These are phyloP conservation scores for Thelephora ganbajun DNA, from an alignment of 768 basidiomycete genomes.

Conservation along the genomic window DNA sequence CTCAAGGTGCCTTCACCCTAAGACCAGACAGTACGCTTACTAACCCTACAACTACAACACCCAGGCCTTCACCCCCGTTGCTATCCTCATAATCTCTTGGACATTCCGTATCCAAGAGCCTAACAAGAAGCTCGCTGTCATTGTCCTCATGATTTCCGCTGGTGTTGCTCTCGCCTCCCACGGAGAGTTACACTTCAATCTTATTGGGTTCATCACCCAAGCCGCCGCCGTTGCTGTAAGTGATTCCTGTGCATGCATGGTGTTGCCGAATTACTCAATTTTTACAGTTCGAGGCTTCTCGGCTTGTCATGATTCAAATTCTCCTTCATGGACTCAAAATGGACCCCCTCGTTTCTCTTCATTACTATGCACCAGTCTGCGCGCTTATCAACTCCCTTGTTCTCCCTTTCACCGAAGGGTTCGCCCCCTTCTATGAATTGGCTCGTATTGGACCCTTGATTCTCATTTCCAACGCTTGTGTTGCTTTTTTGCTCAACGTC, in stretches of 20 bases:
- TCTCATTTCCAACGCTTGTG: slow-evolving; percentile 68
- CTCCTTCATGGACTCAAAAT: slow-evolving; percentile 92
- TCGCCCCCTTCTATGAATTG: slow-evolving; percentile 71
- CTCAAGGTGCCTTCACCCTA: slow-evolving; percentile 45
- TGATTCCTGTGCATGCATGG: slow-evolving; percentile 9
- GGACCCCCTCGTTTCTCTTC: slow-evolving; percentile 90
- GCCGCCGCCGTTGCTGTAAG: slow-evolving; percentile 72
- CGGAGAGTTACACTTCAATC: slow-evolving; percentile 78
- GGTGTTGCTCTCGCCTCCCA: slow-evolving; percentile 85
- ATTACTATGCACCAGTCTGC: slow-evolving; percentile 96
- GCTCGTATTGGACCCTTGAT: slow-evolving; percentile 36
- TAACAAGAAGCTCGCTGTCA: slow-evolving; percentile 61
- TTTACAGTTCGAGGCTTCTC: slow-evolving; percentile 75
- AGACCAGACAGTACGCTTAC: background rate
- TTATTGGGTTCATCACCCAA: slow-evolving; percentile 80
- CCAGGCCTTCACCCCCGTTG: slow-evolving; percentile 83
- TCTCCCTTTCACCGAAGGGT: slow-evolving; percentile 86
- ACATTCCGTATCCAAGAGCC: slow-evolving; percentile 80
- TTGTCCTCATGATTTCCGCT: slow-evolving; percentile 81
- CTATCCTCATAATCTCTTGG: slow-evolving; percentile 91
- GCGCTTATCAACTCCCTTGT: slow-evolving; percentile 76
- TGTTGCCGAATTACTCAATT: background rate
- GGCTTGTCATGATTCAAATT: slow-evolving; percentile 92
- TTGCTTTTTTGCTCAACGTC: slow-evolving; percentile 84
- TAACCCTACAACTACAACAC: background rate